phyloP scores from a whole-genome alignment of 805 yeast species.

The Lachancea sp. region DNA sequence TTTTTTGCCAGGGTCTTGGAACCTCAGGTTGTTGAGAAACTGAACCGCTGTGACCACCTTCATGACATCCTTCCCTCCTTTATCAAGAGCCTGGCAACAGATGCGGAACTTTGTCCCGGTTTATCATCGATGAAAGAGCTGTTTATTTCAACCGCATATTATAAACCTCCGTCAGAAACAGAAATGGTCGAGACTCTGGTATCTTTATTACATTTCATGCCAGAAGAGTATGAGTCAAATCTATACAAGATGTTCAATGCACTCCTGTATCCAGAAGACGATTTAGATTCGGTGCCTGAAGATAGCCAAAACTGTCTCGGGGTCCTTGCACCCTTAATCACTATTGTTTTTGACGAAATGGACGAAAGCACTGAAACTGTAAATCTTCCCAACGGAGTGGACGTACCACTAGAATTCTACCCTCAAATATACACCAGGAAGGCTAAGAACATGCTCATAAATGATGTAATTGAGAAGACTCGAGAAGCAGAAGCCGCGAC shows the following conservation, averaged over 20 bases:
- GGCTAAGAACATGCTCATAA: conserved; percentile 25
- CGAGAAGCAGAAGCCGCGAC: conserved; percentile 18
- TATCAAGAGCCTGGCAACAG: conserved; percentile 23
- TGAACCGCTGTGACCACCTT: conserved; percentile 25
- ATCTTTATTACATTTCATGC: conserved; percentile 29
- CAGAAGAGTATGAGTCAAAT: conserved; percentile 31
- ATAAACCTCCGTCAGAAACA: conserved; percentile 17
- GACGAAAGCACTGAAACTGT: conserved; percentile 24
- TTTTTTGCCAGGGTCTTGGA: conserved; percentile 19
- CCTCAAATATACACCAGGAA: conserved; percentile 30
- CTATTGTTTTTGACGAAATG: conserved; percentile 29
- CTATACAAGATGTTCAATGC: conserved; percentile 32
- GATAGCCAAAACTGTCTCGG: conserved; percentile 25
- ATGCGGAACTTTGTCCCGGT: conserved; percentile 21
- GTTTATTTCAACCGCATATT: conserved; percentile 28
- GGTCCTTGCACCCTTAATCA: conserved; percentile 25
- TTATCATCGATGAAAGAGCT: conserved; percentile 11
- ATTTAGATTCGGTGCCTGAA: conserved; percentile 12
- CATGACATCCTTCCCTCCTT: conserved; percentile 27
- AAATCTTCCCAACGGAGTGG: conserved; percentile 22
- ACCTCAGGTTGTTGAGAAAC: conserved; percentile 15
- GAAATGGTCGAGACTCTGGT: conserved; percentile 22
- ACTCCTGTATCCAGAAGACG: conserved; percentile 26
- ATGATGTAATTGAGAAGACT: conserved; percentile 21
- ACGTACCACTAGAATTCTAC: conserved; percentile 30